Evolutionary conservation across 116 monocot species (phyloP).

Genomic region (Cymodocea nodosa): DNA sequence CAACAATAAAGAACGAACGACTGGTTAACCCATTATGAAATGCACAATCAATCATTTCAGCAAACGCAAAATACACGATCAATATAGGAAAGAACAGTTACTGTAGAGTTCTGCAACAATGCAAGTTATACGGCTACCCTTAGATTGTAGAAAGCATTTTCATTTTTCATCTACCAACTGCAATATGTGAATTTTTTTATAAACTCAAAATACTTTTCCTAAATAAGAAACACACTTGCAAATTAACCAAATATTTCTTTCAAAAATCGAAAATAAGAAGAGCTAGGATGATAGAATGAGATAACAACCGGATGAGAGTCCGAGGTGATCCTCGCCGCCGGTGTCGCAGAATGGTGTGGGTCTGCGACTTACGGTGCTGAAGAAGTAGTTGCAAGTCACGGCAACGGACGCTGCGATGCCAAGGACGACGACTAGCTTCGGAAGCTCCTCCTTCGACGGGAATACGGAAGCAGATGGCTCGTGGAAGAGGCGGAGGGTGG

Average conservation of each 20-base stretch:
- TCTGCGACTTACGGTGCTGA: slow-evolving; percentile 26
- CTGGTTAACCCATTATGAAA: no score
- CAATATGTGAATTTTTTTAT: neutral
- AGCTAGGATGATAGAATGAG: neutral
- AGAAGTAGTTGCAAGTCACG: slow-evolving; percentile 28
- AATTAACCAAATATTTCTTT: neutral
- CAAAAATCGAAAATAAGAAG: neutral
- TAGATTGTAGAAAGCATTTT: neutral
- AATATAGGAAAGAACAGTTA: neutral
- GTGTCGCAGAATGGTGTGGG: slow-evolving; percentile 68
- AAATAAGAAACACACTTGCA: neutral
- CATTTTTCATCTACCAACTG: neutral
- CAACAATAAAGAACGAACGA: no score
- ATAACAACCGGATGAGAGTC: slow-evolving; percentile 11
- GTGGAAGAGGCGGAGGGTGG: slow-evolving; percentile 7
- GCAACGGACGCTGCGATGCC: slow-evolving; percentile 54
- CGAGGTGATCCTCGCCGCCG: neutral
- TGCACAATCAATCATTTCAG: no score
- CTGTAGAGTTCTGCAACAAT: neutral
- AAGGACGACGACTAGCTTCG: slow-evolving; percentile 31
- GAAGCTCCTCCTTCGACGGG: slow-evolving; percentile 42
- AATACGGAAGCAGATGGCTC: slow-evolving; percentile 37
- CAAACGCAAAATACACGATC: neutral
- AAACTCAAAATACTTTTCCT: no score
- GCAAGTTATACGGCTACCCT: neutral